phyloP scores from a whole-genome alignment of 2,329 filamentous ascomycete genomes.

The Colletotrichum musae region DNA sequence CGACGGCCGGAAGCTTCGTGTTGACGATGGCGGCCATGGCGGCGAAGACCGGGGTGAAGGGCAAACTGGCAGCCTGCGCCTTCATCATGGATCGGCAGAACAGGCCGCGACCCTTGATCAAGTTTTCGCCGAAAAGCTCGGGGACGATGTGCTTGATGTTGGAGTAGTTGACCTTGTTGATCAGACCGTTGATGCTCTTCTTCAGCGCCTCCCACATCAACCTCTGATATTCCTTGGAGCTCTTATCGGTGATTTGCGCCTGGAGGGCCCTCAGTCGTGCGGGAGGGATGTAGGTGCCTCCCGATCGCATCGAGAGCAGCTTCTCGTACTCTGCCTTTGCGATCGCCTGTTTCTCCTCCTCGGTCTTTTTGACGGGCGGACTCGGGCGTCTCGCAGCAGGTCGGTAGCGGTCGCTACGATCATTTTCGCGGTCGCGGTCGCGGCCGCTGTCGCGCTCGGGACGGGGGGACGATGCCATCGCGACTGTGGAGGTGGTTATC shows the following conservation, averaged over 20 bases:
- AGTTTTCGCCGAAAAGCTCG: constrained; percentile 94
- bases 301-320: constrained; percentile 91
- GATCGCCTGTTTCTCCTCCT: constrained; percentile 88
- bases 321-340: constrained; percentile 96
- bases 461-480: constrained; percentile 62
- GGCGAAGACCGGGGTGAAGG: constrained; percentile 96
- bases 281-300: constrained; percentile 96
- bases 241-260: constrained; percentile 96
- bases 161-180: constrained; percentile 98
- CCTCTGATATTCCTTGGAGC: constrained; percentile 96
- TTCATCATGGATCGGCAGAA: constrained; percentile 99
- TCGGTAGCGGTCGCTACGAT: constrained; percentile 66
- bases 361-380: constrained; percentile 65
- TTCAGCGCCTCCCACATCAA: constrained; percentile 99
- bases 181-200: constrained; percentile 97
- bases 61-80: constrained; percentile 94
- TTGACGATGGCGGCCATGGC: constrained; percentile 98
- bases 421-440: constrained; percentile 52
- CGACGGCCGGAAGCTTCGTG: constrained; percentile 95
- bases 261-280: constrained; percentile 92
- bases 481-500: constrained; percentile 1
- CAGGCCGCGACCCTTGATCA: constrained; percentile 89
- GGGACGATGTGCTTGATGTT: constrained; percentile 99
- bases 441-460: constrained; percentile 51
- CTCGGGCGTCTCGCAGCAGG: constrained; percentile 55